Conservation (phyloP, 352 stramenopile species). For the Blastocystis sp. region DNA sequence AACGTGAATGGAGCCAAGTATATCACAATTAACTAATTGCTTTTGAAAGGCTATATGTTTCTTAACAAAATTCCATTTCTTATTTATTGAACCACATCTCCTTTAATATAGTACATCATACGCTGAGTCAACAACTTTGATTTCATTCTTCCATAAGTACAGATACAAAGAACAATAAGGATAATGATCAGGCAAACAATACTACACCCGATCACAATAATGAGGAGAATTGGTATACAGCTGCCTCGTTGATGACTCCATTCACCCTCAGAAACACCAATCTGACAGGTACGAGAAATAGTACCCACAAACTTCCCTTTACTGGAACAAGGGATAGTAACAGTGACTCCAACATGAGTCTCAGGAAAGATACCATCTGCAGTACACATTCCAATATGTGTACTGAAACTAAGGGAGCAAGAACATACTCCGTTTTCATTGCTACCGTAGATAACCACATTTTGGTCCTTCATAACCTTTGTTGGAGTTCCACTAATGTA, state of each 20-base stretch:
- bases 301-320: not conserved
- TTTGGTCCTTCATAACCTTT: not conserved
- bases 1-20: slow-evolving; percentile 15
- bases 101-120: too few species aligned
- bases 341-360: not conserved
- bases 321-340: not conserved
- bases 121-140: too few species aligned
- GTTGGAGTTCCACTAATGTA: not conserved
- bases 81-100: too few species aligned
- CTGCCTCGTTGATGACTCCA: not conserved
- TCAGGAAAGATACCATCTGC: not conserved
- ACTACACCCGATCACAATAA: too few species aligned
- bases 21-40: slow-evolving; percentile 17
- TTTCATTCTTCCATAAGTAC: too few species aligned
- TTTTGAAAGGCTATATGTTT: not conserved
- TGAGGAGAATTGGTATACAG: not conserved
- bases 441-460: not conserved
- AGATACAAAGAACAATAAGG: too few species aligned
- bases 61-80: not conserved
- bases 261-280: not conserved
- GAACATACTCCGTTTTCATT: too few species aligned
- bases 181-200: too few species aligned
- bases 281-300: not conserved
- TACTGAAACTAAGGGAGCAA: too few species aligned
- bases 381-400: not conserved